Evolutionary conservation across 2,329 filamentous ascomycete species (phyloP), one percentile per base, ranked within the genome.

Genomic region (Coniochaeta sp.): DNA sequence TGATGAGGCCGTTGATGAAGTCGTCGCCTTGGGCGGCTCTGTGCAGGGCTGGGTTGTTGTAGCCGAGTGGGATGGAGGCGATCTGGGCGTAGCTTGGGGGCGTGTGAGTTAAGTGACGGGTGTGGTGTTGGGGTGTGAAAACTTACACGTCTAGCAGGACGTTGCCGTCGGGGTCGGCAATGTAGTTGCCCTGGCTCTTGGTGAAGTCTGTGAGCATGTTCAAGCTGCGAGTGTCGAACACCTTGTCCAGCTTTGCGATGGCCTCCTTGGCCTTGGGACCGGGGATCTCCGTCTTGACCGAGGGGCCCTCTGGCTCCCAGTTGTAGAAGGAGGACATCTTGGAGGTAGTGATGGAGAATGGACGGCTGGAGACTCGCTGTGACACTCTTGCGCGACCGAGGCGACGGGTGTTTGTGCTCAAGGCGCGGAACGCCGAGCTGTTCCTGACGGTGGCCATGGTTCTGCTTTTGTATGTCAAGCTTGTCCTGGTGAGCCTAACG

Each of bases 41-140:
- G 58, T 81, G 74, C 56, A 96, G 79, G 57, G 78, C 71, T 6
- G 89, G 85, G 74, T 96, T 96, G 78, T 92, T 95, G 80, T 96
- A 96, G 55, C 91, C 91, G 45, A 96, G 78, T 3, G 91, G 88
- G 61, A 96, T 96, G 38, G 89, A 95, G 56, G 91, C 91, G 64
- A 96, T 96, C 71, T 96, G 91, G 49, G 91, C 88, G 65, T 92
- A 92, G 53, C 85, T 87, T 58, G 53, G 42, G 38, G 14, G 26
- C 14, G 38, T 28, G 47, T 10, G 33, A 46, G 30, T 20, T 31
- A 46, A 22, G 26, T 3, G 30, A 47, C 8, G 28, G 7, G 12
- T 24, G 9, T 24, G 49, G 24, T 28, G 42, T 33, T 22, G 12
- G 22, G 22, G 45, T 12, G 20, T 22, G 16, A 32, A 26, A 18